Evolutionary conservation across 225 moss, liverwort and hornwort genomes (phyloP).

Genomic region (Straminergon stramineum): DNA sequence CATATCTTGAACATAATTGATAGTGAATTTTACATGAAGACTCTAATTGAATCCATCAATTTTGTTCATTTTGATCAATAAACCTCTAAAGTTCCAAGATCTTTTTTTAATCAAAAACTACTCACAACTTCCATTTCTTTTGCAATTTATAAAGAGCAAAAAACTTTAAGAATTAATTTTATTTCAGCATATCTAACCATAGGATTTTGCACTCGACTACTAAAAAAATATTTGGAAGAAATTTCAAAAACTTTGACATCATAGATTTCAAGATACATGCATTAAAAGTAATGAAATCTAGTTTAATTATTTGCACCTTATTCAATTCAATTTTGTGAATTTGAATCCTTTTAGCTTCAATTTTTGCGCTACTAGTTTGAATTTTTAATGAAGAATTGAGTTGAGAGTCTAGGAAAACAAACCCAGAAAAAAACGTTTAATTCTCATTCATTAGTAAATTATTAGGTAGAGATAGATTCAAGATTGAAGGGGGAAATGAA

Average conservation of each 20-base stretch:
- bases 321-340: not conserved
- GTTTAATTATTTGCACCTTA: not conserved
- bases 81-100: accelerated
- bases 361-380: not conserved
- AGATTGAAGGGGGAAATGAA: not conserved
- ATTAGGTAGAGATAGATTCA: not conserved
- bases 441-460: not conserved
- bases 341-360: not conserved
- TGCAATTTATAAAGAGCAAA: not conserved
- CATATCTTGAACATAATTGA: not conserved
- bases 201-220: not conserved
- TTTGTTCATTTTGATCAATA: not conserved
- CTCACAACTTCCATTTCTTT: not conserved
- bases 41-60: not conserved
- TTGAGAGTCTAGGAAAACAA: no score
- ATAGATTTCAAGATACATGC: not conserved
- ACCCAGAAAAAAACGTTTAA: no score
- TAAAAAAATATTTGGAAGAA: not conserved
- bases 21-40: not conserved
- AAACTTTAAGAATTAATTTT: no score
- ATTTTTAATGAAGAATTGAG: no score
- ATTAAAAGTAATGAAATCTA: not conserved
- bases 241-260: not conserved
- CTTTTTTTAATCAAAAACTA: not conserved
- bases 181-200: not conserved